Conservation (phyloP, 352 stramenopile genomes). For the Globisporangium apiculatum region DNA sequence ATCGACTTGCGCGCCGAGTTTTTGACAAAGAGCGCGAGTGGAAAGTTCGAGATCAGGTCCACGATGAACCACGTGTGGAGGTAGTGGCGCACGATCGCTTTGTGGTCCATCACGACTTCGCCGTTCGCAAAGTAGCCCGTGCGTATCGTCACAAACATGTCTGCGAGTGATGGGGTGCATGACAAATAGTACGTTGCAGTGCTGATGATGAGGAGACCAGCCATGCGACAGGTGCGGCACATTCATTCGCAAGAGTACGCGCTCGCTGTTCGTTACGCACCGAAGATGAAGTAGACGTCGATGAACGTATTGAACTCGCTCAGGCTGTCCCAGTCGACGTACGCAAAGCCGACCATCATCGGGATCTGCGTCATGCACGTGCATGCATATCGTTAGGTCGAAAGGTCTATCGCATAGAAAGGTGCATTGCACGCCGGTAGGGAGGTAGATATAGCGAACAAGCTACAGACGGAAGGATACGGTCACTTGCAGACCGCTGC, state of each 20-base stretch:
- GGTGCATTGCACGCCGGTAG: too few relatives aligned
- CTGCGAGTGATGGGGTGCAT: slow-evolving; percentile 11
- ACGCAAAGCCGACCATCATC: slow-evolving; percentile 61
- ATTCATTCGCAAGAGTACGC: too few relatives aligned
- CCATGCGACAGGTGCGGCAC: not conserved
- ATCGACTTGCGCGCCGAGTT: slow-evolving; percentile 55
- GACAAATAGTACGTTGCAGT: too few relatives aligned
- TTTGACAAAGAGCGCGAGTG: slow-evolving; percentile 57
- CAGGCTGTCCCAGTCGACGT: slow-evolving; percentile 50
- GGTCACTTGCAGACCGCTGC: too few relatives aligned
- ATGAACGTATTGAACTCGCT: slow-evolving; percentile 58
- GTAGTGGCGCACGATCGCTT: slow-evolving; percentile 56
- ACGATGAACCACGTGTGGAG: slow-evolving; percentile 77
- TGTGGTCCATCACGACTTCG: slow-evolving; percentile 75
- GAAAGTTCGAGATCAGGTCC: slow-evolving; percentile 79
- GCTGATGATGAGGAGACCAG: not conserved
- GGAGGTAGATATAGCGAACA: too few relatives aligned
- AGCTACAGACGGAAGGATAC: too few relatives aligned
- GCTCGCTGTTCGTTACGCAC: slow-evolving; percentile 8
- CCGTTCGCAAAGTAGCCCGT: slow-evolving; percentile 71
- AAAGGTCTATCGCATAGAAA: too few relatives aligned
- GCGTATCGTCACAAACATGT: slow-evolving; percentile 76
- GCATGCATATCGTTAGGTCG: not conserved
- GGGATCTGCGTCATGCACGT: slow-evolving; percentile 16
- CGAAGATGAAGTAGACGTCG: slow-evolving; percentile 72